Evolutionary conservation across 2,329 filamentous ascomycete species (phyloP).

Genomic region (Ascochyta lentis): DNA sequence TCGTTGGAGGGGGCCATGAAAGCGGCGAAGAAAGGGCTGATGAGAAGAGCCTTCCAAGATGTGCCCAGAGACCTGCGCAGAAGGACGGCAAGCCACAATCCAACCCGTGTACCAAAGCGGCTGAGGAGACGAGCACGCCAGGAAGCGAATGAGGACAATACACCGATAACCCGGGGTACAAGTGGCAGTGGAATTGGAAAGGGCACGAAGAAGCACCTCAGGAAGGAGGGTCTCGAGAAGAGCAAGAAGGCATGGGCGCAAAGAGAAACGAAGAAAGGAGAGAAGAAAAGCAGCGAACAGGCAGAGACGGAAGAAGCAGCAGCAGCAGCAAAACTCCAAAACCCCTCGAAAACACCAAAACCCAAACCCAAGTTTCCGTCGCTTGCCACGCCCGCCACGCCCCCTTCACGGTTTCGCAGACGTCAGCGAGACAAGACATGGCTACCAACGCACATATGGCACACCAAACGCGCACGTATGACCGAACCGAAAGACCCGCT

Average conservation of each 20-base stretch:
- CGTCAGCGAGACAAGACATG: conserved; percentile 89
- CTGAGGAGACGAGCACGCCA: conserved; percentile 71
- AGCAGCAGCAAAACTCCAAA: conserved; percentile 6
- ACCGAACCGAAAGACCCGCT: conserved; percentile 76
- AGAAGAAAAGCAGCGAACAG: conserved; percentile 36
- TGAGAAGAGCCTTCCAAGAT: conserved; percentile 84
- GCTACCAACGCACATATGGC: conserved; percentile 93
- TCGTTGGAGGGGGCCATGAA: conserved; percentile 84
- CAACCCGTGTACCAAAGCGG: conserved; percentile 82
- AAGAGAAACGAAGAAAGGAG: conserved; percentile 55
- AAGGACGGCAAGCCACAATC: conserved; percentile 93
- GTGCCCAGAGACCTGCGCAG: conserved; percentile 84
- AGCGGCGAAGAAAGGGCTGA: conserved; percentile 68
- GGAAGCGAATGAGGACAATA: conserved; percentile 89
- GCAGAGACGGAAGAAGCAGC: conserved; percentile 4
- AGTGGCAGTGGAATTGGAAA: conserved; percentile 64
- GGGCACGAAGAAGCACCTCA: conserved; percentile 57
- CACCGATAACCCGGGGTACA: conserved; percentile 74
- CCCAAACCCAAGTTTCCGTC: conserved; percentile 68
- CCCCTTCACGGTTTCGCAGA: conserved; percentile 77
- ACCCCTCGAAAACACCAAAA: conserved; percentile 13
- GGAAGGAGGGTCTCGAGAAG: conserved; percentile 77
- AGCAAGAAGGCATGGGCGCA: conserved; percentile 69
- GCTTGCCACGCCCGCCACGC: conserved; percentile 69
- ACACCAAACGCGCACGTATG: conserved; percentile 91